Percentiles rank a stretch among this genome's conserved stretches.
Evolutionary conservation across 2,329 filamentous ascomycete species (phyloP).

Genomic region (Coniochaeta sp.): DNA sequence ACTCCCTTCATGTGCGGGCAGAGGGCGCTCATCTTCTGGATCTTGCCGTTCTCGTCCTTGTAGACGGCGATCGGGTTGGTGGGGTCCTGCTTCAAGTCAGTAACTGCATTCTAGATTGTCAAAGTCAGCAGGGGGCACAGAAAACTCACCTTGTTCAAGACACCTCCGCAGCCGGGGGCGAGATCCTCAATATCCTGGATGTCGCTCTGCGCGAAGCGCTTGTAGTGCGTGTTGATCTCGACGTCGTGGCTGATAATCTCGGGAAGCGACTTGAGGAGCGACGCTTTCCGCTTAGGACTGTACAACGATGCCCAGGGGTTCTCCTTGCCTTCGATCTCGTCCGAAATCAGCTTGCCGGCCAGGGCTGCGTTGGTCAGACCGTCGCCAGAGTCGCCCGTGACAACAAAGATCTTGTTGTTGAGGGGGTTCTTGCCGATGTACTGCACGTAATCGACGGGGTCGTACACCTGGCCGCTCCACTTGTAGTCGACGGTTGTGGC

Average conservation of each 20-base stretch:
- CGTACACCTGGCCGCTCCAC: conserved; percentile 52
- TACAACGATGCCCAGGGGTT: conserved; percentile 45
- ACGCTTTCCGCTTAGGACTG: conserved; percentile 37
- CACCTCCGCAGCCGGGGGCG: conserved; percentile 38
- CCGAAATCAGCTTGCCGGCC: conserved; percentile 43
- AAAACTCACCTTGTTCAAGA: conserved; percentile 36
- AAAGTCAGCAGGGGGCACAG: neutral
- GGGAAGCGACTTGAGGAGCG: conserved; percentile 35
- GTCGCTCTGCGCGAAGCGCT: conserved; percentile 44
- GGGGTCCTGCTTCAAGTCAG: conserved; percentile 15
- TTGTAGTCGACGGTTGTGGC: conserved; percentile 43
- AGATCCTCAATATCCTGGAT: conserved; percentile 51
- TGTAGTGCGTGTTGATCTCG: conserved; percentile 50
- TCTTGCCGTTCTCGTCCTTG: conserved; percentile 45
- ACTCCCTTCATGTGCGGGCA: conserved; percentile 51
- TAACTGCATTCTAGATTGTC: neutral
- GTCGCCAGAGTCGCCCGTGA: conserved; percentile 51
- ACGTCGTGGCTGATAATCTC: conserved; percentile 42
- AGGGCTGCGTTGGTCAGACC: conserved; percentile 50
- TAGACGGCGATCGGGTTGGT: conserved; percentile 46
- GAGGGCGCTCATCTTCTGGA: conserved; percentile 43
- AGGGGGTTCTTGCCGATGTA: conserved; percentile 51
- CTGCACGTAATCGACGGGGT: conserved; percentile 46
- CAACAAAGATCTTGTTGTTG: conserved; percentile 41
- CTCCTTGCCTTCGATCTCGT: conserved; percentile 41